Evolutionary conservation across 78 protist genomes (phyloP), one percentile per base, ranked within the genome.

Genomic region (Dictyostelium citrinum): DNA sequence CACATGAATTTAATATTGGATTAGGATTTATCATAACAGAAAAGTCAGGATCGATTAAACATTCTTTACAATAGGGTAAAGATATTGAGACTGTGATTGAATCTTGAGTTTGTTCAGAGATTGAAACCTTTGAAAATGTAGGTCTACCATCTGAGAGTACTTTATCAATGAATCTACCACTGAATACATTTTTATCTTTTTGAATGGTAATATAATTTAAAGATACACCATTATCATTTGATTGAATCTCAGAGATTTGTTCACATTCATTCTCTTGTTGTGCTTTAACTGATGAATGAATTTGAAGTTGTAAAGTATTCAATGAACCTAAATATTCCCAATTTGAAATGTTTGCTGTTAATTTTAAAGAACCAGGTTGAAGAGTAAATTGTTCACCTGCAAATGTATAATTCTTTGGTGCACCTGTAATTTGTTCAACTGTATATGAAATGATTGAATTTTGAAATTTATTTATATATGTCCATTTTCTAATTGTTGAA

Each of bases 1-100:
- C n/a, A 33, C 76, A 70, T 33, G n/a, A 29, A 11, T n/a, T 27
- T 1, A 5, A 14, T 27, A 3, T 14, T 27, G n/a, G 7, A 31
- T 70, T 31, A 7, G 74, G 33, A 72, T 51, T 68, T 2, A 84
- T 10, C 46, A 84, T 20, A 12, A 84, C 82, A 49, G 68, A 41
- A 22, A 84, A 84, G 20, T 84, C 91, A 1, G 91, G 91, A 75
- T 84, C 91, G 6, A 84, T 17, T 10, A 51, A 12, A 76, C 71
- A 46, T n/a, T 55, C 76, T 24, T 27, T 27, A 12, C 82, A 74
- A 39, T 55, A 29, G 5, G 91, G 91, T 31, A 84, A 37, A 5
- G 37, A 72, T 20, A 84, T 58, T 20, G 61, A 39, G 27, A 75
- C 43, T 6, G 43, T 74, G 14, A 75, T 71, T 5, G 67, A 20